Base-by-base conservation (phyloP, 2,329 filamentous ascomycete species). In the Penicillium glabrum region DNA sequence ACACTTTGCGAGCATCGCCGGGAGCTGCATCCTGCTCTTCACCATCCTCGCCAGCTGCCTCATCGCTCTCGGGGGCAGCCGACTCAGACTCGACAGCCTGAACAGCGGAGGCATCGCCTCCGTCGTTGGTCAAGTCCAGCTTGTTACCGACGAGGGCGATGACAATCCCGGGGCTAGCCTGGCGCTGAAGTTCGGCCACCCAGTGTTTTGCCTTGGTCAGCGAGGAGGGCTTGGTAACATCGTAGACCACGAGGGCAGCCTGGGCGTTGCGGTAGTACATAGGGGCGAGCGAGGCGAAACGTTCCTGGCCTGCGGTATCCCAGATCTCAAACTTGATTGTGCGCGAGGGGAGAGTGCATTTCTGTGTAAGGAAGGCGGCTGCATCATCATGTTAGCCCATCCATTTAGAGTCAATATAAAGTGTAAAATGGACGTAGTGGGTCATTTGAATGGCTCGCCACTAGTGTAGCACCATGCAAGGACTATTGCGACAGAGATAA, bases 201-300 rank as follows among this genome's bases (percentile, higher is more conserved):
- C 93, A 99, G 82, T 98, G 93, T 80, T 96, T 96, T 52, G 95
- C 95, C 81, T 99, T 98, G 77, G 91, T 87, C 67, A 99, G 87
- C 47, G 92, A 96, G 49, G 91, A 95, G 44, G 93, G 90, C 78
- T 98, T 98, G 61, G 95, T 99, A 69, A 99, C 88, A 74, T 99
- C 93, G 85, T 98, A 99, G 74, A 98, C 93, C 61, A 99, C 93
- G 66, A 99, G 89, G 14, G 95, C 95, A 62, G 93, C 92, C 80
- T 98, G 93, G 51, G 95, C 95, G 75, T 99, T 98, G 78, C 93
- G 92, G 82, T 98, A 98, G 84, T 99, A 99, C 95, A 98, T 98
- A 69, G 93, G 95, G 51, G 95, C 95, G 59, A 98, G 86, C 51
- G 90, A 96, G 68, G 93, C 93, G 73, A 98, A 99, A 62, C 93